Evolutionary conservation across 2,329 filamentous ascomycete genomes (phyloP).

Genomic region (Plenodomus tracheiphilus): DNA sequence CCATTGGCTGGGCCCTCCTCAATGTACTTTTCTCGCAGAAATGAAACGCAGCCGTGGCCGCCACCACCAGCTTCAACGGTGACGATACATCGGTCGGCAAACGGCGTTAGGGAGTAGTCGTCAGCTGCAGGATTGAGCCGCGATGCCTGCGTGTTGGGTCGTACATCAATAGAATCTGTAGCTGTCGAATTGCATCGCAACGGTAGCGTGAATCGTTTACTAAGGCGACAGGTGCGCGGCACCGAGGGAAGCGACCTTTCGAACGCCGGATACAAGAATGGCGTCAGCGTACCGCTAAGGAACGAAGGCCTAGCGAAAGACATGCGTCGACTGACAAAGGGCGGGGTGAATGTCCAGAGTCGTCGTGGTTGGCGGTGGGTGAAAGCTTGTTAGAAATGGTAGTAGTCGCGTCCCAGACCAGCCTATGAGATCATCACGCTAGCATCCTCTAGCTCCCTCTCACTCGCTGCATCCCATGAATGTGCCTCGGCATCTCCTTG

Average conservation of each 20-base stretch:
- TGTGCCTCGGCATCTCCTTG: neutral
- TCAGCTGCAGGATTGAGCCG: conserved; percentile 76
- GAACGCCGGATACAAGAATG: conserved; percentile 52
- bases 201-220: conserved; percentile 13
- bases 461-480: neutral
- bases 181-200: conserved; percentile 37
- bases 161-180: conserved; percentile 7
- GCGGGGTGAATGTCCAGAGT: conserved; percentile 2
- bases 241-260: conserved; percentile 26
- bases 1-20: conserved; percentile 90
- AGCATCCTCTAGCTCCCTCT: neutral
- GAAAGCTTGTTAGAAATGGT: neutral
- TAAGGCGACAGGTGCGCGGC: conserved; percentile 21
- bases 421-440: neutral
- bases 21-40: conserved; percentile 87
- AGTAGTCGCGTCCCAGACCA: neutral
- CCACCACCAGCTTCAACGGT: conserved; percentile 78
- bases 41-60: conserved; percentile 92
- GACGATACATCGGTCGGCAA: conserved; percentile 82
- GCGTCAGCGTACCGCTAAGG: conserved; percentile 45
- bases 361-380: neutral
- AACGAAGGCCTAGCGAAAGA: conserved; percentile 31
- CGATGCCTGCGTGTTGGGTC: conserved; percentile 20
- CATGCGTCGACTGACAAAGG: conserved; percentile 25
- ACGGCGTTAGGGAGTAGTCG: conserved; percentile 81